A percentile compares a stretch with the other conserved stretches of the same genome.
phyloP scores from a whole-genome alignment of 2,329 filamentous ascomycete species.

The Talaromyces sp. region DNA sequence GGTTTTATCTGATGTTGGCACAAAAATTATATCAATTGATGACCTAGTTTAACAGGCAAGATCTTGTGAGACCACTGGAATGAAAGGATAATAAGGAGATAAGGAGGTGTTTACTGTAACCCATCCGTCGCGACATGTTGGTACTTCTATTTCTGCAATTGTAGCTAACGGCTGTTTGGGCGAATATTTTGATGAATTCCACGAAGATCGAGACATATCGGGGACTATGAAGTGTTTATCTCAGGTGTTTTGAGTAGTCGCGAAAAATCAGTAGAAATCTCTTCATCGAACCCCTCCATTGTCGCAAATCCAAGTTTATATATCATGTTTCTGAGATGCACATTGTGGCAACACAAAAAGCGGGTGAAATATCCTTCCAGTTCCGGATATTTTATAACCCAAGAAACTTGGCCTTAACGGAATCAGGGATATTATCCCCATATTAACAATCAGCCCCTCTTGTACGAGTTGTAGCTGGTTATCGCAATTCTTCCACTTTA shows the following conservation, averaged over 20 bases:
- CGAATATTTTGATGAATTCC: not conserved
- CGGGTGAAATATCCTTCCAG: not conserved
- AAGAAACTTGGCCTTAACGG: not conserved
- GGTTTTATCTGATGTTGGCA: not conserved
- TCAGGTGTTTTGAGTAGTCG: not conserved
- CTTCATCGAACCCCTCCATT: not conserved
- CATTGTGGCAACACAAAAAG: not conserved
- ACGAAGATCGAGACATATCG: not conserved
- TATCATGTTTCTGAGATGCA: not conserved
- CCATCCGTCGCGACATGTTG: not conserved
- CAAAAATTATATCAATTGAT: conserved; percentile 1
- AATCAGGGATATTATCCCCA: not conserved
- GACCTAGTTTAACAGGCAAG: not conserved
- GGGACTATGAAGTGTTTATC: not conserved
- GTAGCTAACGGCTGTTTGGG: not conserved
- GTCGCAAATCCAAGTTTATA: not conserved
- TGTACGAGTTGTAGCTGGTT: not conserved
- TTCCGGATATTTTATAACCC: not conserved
- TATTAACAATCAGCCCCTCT: not conserved
- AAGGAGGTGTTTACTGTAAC: not conserved
- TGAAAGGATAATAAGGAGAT: not conserved
- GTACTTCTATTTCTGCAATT: not conserved
- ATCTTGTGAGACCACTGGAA: not conserved
- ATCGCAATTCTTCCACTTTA: not conserved
- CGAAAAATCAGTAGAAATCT: not conserved